These are phyloP conservation scores for Phytopythium vexans DNA, from an alignment of 352 stramenopile species.

Conservation along the genomic window DNA sequence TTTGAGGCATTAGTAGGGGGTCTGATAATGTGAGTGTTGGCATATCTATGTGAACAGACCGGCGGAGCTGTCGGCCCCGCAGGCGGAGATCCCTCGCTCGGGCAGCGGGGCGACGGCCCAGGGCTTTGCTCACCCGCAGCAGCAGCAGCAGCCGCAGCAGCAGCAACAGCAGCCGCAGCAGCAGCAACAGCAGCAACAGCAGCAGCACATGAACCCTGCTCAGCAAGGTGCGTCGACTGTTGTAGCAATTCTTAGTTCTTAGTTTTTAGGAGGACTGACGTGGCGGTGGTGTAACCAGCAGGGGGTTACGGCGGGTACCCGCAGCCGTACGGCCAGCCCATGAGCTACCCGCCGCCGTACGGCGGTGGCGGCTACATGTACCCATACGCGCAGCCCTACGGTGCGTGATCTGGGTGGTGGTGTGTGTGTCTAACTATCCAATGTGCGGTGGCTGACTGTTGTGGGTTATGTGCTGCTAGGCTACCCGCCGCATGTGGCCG, in stretches of 20 bases:
- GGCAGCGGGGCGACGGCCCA: slow-evolving; percentile 1
- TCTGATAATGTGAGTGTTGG: neutral
- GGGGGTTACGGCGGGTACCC: slow-evolving; percentile 68
- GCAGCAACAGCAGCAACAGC: slow-evolving; percentile 21
- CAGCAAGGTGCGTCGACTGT: slow-evolving; percentile 32
- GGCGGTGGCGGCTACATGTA: slow-evolving; percentile 81
- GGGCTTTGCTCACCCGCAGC: slow-evolving; percentile 12
- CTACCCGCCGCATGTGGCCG: slow-evolving; percentile 80
- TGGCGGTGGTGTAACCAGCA: slow-evolving; percentile 7
- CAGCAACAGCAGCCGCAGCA: slow-evolving; percentile 17
- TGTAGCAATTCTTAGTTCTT: neutral
- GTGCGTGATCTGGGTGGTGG: slow-evolving; percentile 17
- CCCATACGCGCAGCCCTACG: slow-evolving; percentile 78
- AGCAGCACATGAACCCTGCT: slow-evolving; percentile 33
- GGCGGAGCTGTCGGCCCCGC: slow-evolving; percentile 40
- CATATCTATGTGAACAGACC: slow-evolving; percentile 25
- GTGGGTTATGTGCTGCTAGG: slow-evolving; percentile 24
- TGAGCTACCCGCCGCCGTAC: slow-evolving; percentile 77
- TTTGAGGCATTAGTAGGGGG: neutral
- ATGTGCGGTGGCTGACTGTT: neutral
- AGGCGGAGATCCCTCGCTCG: slow-evolving; percentile 34
- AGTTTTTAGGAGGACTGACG: too few relatives aligned
- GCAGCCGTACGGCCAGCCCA: slow-evolving; percentile 73
- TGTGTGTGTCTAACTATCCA: too few relatives aligned
- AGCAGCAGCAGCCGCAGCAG: slow-evolving; percentile 16